Conservation (phyloP, 2,329 filamentous ascomycete genomes). For the Pseudogymnoascus sp. region DNA sequence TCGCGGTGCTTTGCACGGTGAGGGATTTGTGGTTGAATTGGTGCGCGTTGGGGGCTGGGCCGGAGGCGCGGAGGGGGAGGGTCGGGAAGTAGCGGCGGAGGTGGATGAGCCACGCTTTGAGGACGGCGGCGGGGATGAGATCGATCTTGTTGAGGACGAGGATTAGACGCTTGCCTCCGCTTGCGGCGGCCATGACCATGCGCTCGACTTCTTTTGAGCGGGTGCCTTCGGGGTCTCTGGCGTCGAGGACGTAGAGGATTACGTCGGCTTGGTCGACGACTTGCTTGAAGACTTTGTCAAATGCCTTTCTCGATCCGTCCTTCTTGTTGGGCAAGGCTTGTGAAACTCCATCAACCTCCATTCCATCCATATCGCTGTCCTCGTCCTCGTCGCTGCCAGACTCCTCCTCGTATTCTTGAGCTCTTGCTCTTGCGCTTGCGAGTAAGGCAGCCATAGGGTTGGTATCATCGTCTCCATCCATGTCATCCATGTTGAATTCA, state of each 20-base stretch:
- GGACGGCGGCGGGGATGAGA: constrained; percentile 69
- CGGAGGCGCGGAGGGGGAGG: constrained; percentile 76
- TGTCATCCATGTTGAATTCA: constrained; percentile 41
- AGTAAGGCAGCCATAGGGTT: constrained; percentile 91
- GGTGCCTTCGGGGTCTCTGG: constrained; percentile 83
- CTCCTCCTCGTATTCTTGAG: constrained; percentile 57
- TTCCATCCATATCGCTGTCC: constrained; percentile 37
- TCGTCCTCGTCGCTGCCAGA: constrained; percentile 44
- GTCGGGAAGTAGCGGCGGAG: constrained; percentile 87
- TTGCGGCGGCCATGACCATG: constrained; percentile 79
- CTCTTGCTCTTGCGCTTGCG: constrained; percentile 71
- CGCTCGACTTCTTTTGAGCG: constrained; percentile 85
- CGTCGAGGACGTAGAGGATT: constrained; percentile 85
- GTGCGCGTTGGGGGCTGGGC: constrained; percentile 73
- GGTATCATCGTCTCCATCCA: constrained; percentile 51
- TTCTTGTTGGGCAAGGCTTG: constrained; percentile 42
- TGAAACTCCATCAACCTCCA: constrained; percentile 40
- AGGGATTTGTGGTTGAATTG: constrained; percentile 89
- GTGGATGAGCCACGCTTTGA: constrained; percentile 77
- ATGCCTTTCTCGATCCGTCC: constrained; percentile 71
- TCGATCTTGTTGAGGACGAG: constrained; percentile 95
- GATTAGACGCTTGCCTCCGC: constrained; percentile 77
- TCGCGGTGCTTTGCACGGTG: constrained; percentile 76
- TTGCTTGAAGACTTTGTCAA: constrained; percentile 93
- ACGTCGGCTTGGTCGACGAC: constrained; percentile 86